Evolutionary conservation across 768 basidiomycete species (phyloP).

Genomic region (Amanita subjunquillea): DNA sequence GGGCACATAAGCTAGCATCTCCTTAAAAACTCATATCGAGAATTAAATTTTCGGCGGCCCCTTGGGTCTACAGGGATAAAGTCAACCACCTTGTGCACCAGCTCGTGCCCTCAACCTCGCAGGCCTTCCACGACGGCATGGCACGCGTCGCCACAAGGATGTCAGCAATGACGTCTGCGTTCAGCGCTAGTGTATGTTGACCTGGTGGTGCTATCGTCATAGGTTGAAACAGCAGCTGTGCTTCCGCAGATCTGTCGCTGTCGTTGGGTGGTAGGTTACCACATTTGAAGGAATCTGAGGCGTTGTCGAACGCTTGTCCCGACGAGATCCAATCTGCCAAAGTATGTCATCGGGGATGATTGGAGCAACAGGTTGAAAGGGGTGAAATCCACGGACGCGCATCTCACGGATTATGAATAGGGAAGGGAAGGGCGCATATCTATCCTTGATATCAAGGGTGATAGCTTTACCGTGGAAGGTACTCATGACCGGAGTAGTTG

Average conservation of each 20-base stretch:
- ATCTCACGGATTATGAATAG: conserved; percentile 25
- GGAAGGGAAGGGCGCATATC: conserved; percentile 19
- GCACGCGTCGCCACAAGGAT: conserved; percentile 20
- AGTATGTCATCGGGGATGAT: conserved; percentile 8
- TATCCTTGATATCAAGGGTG: conserved; percentile 19
- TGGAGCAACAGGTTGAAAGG: conserved; percentile 15
- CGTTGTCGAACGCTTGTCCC: conserved; percentile 9
- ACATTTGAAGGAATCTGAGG: conserved; percentile 10
- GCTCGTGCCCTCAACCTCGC: conserved; percentile 19
- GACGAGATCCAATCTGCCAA: conserved; percentile 19
- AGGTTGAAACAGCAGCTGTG: conserved; percentile 6
- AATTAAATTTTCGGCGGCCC: no score
- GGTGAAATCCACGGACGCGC: conserved; percentile 21
- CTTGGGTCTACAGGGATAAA: no score
- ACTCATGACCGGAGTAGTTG: conserved; percentile 14
- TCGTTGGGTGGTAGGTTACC: conserved; percentile 4
- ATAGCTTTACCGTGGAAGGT: conserved; percentile 22
- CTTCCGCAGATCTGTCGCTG: neutral
- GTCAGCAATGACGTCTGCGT: conserved; percentile 15
- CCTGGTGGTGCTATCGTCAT: conserved; percentile 9
- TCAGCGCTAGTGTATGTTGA: conserved; percentile 10
- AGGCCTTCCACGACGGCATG: conserved; percentile 22
- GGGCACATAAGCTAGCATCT: no score
- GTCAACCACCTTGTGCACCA: conserved; percentile 1
- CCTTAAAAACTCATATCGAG: no score